Evolutionary conservation across 768 basidiomycete genomes (phyloP).

Genomic region (Amanita exitialis): DNA sequence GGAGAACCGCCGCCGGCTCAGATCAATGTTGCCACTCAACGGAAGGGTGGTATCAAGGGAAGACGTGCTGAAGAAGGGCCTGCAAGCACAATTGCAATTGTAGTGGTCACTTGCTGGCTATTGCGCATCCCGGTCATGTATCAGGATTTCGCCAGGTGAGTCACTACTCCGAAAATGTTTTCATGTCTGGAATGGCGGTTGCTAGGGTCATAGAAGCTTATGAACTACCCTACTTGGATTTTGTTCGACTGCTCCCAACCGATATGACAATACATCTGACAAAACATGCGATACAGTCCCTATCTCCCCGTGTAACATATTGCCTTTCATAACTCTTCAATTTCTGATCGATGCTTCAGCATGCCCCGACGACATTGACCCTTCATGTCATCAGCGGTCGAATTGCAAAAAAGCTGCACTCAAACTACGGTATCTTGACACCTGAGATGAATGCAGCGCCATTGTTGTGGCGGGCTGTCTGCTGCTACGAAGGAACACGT

Average conservation of each 20-base stretch:
- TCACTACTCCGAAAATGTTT: constrained; percentile 2
- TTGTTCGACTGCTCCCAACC: constrained; percentile 47
- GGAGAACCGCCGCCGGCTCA: constrained; percentile 12
- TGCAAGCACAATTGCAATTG: constrained; percentile 47
- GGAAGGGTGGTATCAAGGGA: constrained; percentile 10
- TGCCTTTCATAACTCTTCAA: neutral
- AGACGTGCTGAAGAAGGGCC: constrained; percentile 25
- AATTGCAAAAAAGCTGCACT: constrained; percentile 47
- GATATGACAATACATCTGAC: constrained; percentile 63
- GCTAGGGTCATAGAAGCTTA: constrained; percentile 64
- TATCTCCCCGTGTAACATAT: constrained; percentile 59
- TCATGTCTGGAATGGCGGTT: constrained; percentile 8
- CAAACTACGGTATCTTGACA: constrained; percentile 45
- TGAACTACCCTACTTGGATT: constrained; percentile 75
- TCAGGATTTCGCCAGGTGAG: constrained; percentile 66
- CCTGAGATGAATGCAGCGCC: constrained; percentile 73
- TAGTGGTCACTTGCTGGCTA: constrained; percentile 72
- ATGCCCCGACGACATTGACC: constrained; percentile 45
- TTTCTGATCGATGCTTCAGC: constrained; percentile 27
- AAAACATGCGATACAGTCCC: constrained; percentile 51
- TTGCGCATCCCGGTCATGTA: constrained; percentile 69
- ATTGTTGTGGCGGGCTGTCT: constrained; percentile 67
- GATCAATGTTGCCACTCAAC: constrained; percentile 8
- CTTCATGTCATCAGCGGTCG: constrained; percentile 56
- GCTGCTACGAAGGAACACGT: constrained; percentile 68